Percentiles rank a stretch among this genome's conserved stretches.
These are phyloP conservation scores for Clausena lansium DNA, from an alignment of 345 rosid genomes.

Conservation along the genomic window DNA sequence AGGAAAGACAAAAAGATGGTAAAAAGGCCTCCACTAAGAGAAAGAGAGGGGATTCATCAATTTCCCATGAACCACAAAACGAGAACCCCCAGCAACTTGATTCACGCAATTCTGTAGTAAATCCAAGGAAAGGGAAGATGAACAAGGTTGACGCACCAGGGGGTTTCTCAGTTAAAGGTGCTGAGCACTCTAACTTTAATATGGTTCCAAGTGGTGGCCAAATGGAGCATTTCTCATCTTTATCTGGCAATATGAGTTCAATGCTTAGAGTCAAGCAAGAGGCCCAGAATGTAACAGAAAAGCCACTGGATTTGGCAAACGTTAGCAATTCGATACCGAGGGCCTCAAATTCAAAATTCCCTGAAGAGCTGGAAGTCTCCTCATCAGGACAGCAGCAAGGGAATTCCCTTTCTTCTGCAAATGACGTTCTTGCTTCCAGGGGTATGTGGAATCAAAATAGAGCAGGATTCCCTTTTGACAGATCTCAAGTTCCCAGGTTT, in stretches of 20 bases:
- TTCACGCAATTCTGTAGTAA: conserved; percentile 29
- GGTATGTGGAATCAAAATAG: conserved; percentile 44
- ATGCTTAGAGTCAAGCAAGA: conserved; percentile 26
- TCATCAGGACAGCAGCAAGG: conserved; percentile 44
- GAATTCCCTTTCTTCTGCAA: conserved; percentile 26
- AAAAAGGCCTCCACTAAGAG: conserved; percentile 65
- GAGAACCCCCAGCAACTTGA: conserved; percentile 59
- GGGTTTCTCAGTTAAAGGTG: conserved; percentile 38
- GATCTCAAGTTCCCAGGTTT: conserved; percentile 51
- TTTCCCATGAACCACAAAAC: conserved; percentile 43
- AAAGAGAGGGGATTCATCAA: conserved; percentile 72
- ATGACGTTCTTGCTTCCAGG: conserved; percentile 41
- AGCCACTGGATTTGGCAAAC: conserved; percentile 22
- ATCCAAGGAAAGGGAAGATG: conserved; percentile 59
- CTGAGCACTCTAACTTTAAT: conserved; percentile 35
- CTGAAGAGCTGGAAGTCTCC: conserved; percentile 48
- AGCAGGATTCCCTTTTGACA: conserved; percentile 41
- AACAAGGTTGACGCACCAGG: conserved; percentile 60
- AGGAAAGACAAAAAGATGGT: conserved; percentile 67
- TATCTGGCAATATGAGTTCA: conserved; percentile 27
- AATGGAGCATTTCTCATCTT: conserved; percentile 32
- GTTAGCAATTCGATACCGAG: conserved; percentile 18
- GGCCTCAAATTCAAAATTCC: conserved; percentile 25
- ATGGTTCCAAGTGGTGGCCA: conserved; percentile 35
- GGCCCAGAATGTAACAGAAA: conserved; percentile 26